These are phyloP conservation scores for Thalia dealbata DNA, from an alignment of 176 grass and related monocot species.

Conservation along the genomic window DNA sequence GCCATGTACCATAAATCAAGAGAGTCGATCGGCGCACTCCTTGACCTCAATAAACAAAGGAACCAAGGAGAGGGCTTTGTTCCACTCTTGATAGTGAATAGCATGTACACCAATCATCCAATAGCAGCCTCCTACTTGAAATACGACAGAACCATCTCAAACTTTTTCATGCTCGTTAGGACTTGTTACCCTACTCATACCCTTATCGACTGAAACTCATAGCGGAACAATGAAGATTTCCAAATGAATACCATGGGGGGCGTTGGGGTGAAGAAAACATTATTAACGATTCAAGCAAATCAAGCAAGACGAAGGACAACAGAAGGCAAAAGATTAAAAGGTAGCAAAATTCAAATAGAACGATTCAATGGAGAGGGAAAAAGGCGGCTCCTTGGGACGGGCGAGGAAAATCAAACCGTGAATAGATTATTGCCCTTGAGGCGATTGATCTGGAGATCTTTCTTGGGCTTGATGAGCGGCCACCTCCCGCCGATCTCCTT, in stretches of 20 bases:
- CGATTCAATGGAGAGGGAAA: too few species aligned
- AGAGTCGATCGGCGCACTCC: background rate
- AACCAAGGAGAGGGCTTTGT: too few species aligned
- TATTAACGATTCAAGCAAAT: background rate
- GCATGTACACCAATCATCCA: too few species aligned
- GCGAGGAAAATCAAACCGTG: constrained; percentile 41
- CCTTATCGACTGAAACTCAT: background rate
- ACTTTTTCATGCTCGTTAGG: too few species aligned
- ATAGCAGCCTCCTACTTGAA: too few species aligned
- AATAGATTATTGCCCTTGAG: constrained; percentile 71
- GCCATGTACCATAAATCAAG: background rate
- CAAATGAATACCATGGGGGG: too few species aligned
- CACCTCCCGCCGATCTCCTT: constrained; percentile 35
- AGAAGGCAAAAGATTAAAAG: background rate
- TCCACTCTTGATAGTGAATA: too few species aligned
- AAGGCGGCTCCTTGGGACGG: background rate
- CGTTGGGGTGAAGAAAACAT: background rate
- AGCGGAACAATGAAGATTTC: too few species aligned
- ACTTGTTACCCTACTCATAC: background rate
- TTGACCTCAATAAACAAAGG: too few species aligned
- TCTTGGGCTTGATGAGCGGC: constrained; percentile 69
- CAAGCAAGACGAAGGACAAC: background rate
- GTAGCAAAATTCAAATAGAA: background rate
- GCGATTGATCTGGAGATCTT: constrained; percentile 61
- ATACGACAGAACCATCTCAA: too few species aligned